phyloP scores from a whole-genome alignment of 306 rosid species.

The Quercus alba region DNA sequence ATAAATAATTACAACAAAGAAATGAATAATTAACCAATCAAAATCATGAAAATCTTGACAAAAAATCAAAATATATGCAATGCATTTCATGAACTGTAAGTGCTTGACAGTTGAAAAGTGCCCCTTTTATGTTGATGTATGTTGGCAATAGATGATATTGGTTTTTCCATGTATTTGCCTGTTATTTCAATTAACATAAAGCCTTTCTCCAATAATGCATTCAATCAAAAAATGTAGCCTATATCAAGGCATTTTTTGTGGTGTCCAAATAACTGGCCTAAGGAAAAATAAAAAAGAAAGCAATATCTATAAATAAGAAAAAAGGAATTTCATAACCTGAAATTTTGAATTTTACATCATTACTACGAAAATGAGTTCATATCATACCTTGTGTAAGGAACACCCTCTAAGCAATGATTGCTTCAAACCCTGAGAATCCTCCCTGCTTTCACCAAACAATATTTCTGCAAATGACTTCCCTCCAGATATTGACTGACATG shows the following conservation, averaged over 20 bases:
- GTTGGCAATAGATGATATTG: not conserved
- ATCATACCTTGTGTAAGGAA: conserved; percentile 85
- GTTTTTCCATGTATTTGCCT: not conserved
- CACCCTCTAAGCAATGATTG: conserved; percentile 72
- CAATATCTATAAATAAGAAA: not conserved
- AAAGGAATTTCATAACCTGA: conserved; percentile 2
- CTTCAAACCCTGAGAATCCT: conserved; percentile 37
- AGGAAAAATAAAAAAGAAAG: not conserved
- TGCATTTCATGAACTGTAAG: not conserved
- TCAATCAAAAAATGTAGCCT: not conserved
- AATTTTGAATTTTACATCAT: conserved; percentile 1
- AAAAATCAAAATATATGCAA: not conserved
- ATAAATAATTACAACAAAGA: not conserved
- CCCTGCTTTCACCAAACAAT: conserved; percentile 61
- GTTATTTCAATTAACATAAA: not conserved
- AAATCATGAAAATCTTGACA: not conserved
- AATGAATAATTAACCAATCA: conserved; percentile 8
- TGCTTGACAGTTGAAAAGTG: not conserved
- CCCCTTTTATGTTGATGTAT: not conserved
- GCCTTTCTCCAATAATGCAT: not conserved
- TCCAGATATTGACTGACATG: conserved; percentile 81
- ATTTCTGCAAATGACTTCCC: conserved; percentile 85
- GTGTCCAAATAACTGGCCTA: not conserved
- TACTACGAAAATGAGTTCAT: conserved; percentile 10
- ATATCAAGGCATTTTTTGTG: not conserved